Evolutionary conservation across 164 flowering plant species (phyloP).

Genomic region (Malania oleifera): DNA sequence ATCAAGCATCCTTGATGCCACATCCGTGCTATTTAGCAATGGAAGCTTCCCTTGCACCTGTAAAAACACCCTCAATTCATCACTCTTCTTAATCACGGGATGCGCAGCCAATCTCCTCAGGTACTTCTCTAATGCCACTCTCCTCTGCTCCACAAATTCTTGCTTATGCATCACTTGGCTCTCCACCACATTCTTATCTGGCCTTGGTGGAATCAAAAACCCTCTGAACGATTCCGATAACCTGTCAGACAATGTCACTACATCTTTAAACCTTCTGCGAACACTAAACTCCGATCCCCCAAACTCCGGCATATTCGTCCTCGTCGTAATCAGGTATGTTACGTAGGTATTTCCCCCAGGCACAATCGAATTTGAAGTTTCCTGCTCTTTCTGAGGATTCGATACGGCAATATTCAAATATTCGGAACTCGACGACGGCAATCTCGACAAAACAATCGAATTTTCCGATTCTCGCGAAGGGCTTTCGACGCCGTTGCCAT

Average conservation of each 20-base stretch:
- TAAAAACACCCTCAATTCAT: constrained; percentile 77
- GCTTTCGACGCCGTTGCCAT: constrained; percentile 29
- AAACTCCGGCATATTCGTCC: constrained; percentile 58
- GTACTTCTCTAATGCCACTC: constrained; percentile 89
- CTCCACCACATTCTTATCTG: constrained; percentile 94
- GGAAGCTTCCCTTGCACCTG: constrained; percentile 81
- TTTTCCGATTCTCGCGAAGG: constrained; percentile 13
- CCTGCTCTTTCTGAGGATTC: constrained; percentile 76
- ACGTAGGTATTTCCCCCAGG: constrained; percentile 67
- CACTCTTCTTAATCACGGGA: constrained; percentile 74
- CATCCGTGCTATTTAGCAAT: constrained; percentile 52
- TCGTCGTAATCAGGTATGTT: constrained; percentile 70
- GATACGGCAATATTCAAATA: constrained; percentile 69
- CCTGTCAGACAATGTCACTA: constrained; percentile 75
- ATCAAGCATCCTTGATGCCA: constrained; percentile 87
- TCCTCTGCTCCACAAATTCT: constrained; percentile 92
- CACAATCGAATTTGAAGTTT: constrained; percentile 58
- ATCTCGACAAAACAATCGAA: constrained; percentile 24
- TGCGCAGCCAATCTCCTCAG: constrained; percentile 69
- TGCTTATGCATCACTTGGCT: constrained; percentile 98
- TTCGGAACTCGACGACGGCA: constrained; percentile 32
- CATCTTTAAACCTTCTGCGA: constrained; percentile 72
- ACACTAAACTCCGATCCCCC: constrained; percentile 67
- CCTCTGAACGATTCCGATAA: constrained; percentile 75
- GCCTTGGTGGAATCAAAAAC: constrained; percentile 74